These are phyloP conservation scores for Phtheirospermum japonicum DNA, from an alignment of 257 asterid species.

Conservation along the genomic window DNA sequence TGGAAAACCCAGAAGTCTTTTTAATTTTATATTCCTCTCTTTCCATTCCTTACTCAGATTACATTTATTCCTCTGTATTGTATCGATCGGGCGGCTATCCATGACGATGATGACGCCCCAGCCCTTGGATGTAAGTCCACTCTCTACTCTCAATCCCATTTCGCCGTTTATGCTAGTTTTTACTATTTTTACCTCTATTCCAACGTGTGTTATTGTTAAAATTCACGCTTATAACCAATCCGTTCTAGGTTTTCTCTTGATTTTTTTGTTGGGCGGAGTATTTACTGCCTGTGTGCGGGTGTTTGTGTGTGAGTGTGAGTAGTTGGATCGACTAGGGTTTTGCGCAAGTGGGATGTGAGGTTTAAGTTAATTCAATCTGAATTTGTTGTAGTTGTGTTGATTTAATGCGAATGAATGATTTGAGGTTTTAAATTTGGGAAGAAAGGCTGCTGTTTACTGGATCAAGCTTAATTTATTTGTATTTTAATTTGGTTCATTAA, in stretches of 20 bases:
- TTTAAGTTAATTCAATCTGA: conserved; percentile 33
- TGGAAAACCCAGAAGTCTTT: conserved; percentile 29
- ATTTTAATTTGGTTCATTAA: conserved; percentile 20
- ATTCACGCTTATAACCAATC: conserved; percentile 24
- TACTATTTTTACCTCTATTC: background rate
- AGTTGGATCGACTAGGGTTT: conserved; percentile 68
- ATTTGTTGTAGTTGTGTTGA: conserved; percentile 27
- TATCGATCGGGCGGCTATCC: conserved; percentile 53
- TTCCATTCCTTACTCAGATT: conserved; percentile 25
- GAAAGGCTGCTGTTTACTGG: conserved; percentile 39
- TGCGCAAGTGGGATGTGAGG: conserved; percentile 32
- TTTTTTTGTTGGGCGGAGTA: conserved; percentile 10
- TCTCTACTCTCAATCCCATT: conserved; percentile 23
- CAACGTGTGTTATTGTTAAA: conserved; percentile 17
- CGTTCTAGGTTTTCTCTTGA: conserved; percentile 18
- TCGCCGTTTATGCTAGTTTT: conserved; percentile 10
- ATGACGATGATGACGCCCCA: conserved; percentile 92
- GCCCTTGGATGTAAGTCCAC: conserved; percentile 71
- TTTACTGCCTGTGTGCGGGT: conserved; percentile 21
- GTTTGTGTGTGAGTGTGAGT: conserved; percentile 22
- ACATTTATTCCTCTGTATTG: conserved; percentile 36
- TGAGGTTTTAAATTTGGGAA: conserved; percentile 23
- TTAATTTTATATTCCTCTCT: conserved; percentile 22
- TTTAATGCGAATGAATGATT: conserved; percentile 30
- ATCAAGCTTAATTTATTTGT: conserved; percentile 27